Base-by-base conservation (phyloP, 345 rosid genomes). In the Chamaenerion angustifolium region DNA sequence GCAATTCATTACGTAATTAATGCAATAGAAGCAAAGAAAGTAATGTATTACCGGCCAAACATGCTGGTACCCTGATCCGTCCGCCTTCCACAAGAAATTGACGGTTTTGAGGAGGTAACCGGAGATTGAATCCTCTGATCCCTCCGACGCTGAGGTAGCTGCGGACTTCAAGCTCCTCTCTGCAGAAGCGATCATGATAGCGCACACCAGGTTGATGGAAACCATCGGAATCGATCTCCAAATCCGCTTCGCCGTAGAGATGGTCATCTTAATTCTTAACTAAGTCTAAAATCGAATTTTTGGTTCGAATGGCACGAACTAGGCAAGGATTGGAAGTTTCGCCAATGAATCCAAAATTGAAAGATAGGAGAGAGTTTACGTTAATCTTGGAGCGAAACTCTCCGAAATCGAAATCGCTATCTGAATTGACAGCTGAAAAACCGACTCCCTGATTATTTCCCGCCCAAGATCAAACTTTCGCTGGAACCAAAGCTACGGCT, bases 31-130 rank as follows among this genome's bases (percentile, higher is more conserved):
- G 8, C 25, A 45, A 23, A 10, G 23, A 10, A 31, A 17, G 49
- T 42, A 14, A 46, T 8, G 12, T 25, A 45, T 48, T 69, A 73
- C 78, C 65, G 75, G 79, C 79, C 75, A 74, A 46, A 70, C 70
- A 59, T 74, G 79, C 15, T 46, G 61, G 21, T 73, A 66, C 4
- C 75, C 75, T 13, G 45, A 10, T 51, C 17, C 62, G 19, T 64
- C 72, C 7, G 67, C 56, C 14, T 27, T 56, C 63, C 64, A 59
- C 52, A 72, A 9, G 51, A 65, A 62, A 45, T 61, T 60, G 13
- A 19, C 67, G 1, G 57, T 60, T 42, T 15, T 56, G 61, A 10
- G 17, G 6, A 63, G 60, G 35, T 43, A 63, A 6, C 27, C 55
- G n/a, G 67, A 31, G 6, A 42, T 49, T 10, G 59, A 9, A 8